Percentiles rank a stretch among this genome's conserved stretches.
phyloP scores from a whole-genome alignment of 768 basidiomycete species.

The Auriculariales sp. region DNA sequence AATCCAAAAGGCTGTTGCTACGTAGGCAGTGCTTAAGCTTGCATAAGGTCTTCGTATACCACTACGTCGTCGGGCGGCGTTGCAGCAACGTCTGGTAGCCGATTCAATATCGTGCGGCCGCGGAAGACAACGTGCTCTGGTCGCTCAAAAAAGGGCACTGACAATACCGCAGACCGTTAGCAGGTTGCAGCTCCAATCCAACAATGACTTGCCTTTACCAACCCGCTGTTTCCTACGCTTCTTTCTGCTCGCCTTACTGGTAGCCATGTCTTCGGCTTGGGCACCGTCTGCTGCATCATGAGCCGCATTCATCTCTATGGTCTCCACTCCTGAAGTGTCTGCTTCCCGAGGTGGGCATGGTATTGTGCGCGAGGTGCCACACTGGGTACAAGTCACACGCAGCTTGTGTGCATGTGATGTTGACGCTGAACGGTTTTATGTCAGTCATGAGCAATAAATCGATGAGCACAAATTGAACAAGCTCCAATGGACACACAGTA shows the following conservation, averaged over 20 bases:
- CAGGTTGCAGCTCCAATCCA: no score
- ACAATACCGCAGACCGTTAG: constrained; percentile 18
- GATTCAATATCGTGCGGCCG: constrained; percentile 32
- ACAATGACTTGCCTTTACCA: no score
- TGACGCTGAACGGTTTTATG: constrained; percentile 23
- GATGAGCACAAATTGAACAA: background rate
- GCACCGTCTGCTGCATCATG: constrained; percentile 6
- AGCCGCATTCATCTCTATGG: background rate
- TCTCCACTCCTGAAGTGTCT: background rate
- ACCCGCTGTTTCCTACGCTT: no score
- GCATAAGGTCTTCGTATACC: background rate
- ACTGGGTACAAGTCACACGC: constrained; percentile 43
- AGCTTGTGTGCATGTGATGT: constrained; percentile 38
- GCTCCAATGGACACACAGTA: constrained; percentile 9
- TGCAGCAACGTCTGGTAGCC: background rate
- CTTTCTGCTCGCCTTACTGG: background rate
- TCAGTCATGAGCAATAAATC: background rate
- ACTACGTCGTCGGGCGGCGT: background rate
- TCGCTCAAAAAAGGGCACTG: constrained; percentile 46
- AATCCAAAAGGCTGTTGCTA: background rate
- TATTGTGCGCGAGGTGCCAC: constrained; percentile 43
- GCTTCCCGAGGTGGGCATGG: constrained; percentile 19
- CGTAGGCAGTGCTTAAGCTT: background rate
- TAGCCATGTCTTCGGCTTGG: background rate
- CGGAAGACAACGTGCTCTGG: constrained; percentile 47